Evolutionary conservation across 2,329 filamentous ascomycete species (phyloP), one percentile per base, ranked within the genome.

Genomic region (Pseudonectria buxi): DNA sequence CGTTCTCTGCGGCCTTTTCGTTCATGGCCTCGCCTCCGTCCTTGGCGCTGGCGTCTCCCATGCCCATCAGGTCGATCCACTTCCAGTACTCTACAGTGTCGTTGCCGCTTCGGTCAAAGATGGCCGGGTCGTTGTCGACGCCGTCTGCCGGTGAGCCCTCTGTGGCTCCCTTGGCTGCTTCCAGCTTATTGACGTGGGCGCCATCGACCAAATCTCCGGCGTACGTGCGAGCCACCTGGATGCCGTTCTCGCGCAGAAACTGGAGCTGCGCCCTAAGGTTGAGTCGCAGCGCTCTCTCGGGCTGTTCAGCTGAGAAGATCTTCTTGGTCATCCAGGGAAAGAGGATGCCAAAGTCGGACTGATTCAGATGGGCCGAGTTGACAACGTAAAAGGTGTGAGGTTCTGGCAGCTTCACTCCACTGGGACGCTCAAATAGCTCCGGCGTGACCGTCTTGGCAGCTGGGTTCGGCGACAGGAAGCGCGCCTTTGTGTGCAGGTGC

Each of bases 321-420:
- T 67, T 70, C 49, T 69, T 72, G 7, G 74, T 78, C 30, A 81
- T 50, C 72, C 80, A 83, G 0, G 86, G 86, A 53, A 94, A 94
- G 14, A 94, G 62, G 15, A 92, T 64, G 25, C 84, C 87, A 49
- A 92, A 94, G 53, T 94, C 87, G 14, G 78, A 84, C 59, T 94
- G 87, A 39, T 75, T 86, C 16, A 94, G 71, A 55, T 94, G 87
- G 0, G 86, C 85, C n/a, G 81, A 83, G 29, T 74, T 67, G 11
- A 70, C 57, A 3, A 86, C 79, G 56, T 86, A 90, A 63, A 85
- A 94, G 51, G 90, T 76, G 47, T 81, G 74, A 4, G 86, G 80
- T 37, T 70, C 65, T 1, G 62, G 48, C 11, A 73, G 57, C 36
- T 54, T 58, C 18, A 64, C 56, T 7, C 66, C 68, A 36, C 63